Conservation (phyloP, 179 eudicot genomes). For the Sideroxylon spinosum region DNA sequence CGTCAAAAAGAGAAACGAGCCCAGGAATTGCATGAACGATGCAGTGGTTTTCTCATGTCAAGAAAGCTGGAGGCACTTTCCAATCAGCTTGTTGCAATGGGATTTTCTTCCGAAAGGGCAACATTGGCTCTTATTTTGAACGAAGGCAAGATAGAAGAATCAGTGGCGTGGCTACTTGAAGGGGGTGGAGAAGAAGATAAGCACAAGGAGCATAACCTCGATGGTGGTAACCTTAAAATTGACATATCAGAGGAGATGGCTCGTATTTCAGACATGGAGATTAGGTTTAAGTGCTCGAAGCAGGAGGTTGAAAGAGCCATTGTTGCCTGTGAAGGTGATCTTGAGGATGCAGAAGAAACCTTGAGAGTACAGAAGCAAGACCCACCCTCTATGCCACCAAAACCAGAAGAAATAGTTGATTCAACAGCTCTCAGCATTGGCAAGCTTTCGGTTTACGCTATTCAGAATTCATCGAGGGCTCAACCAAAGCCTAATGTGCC, state of each 20-base stretch:
- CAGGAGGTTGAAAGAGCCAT: conserved; percentile 73
- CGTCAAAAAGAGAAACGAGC: conserved; percentile 91
- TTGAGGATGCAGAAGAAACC: conserved; percentile 63
- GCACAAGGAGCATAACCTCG: conserved; percentile 44
- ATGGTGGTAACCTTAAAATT: conserved; percentile 64
- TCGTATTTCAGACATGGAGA: conserved; percentile 55
- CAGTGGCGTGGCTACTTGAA: conserved; percentile 79
- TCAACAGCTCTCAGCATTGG: conserved; percentile 31
- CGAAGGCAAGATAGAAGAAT: conserved; percentile 68
- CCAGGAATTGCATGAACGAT: conserved; percentile 75
- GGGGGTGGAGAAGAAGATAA: conserved; percentile 53
- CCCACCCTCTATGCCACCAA: conserved; percentile 31
- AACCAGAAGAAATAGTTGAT: conserved; percentile 52
- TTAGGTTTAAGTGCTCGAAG: conserved; percentile 53
- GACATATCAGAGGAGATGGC: conserved; percentile 80
- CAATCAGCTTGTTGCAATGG: conserved; percentile 78
- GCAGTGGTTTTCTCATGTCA: conserved; percentile 77
- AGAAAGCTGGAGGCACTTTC: conserved; percentile 79
- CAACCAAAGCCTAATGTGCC: conserved; percentile 39
- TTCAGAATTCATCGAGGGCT: conserved; percentile 33
- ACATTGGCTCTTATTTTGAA: conserved; percentile 78
- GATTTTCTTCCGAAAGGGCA: conserved; percentile 69
- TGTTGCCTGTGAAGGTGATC: conserved; percentile 76
- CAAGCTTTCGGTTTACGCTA: conserved; percentile 31
- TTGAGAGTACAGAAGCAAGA: conserved; percentile 55